Evolutionary conservation across 208 protist species (phyloP).

Genomic region (Porcisia hertigi): DNA sequence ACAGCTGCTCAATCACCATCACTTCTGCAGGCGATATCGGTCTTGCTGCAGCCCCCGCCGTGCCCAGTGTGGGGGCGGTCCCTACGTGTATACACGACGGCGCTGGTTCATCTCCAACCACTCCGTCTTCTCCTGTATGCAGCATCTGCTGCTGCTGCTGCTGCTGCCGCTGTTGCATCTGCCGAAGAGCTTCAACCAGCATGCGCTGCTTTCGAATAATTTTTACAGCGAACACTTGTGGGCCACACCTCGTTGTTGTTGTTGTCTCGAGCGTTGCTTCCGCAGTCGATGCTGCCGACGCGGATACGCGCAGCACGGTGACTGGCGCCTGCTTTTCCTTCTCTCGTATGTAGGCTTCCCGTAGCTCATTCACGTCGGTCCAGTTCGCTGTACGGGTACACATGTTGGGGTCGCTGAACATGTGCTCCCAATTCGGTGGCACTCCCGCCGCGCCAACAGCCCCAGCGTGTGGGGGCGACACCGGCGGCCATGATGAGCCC

Average conservation of each 20-base stretch:
- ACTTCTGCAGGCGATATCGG: conserved; percentile 17
- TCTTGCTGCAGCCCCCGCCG: background rate
- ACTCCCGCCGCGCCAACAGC: background rate
- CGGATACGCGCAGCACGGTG: conserved; percentile 10
- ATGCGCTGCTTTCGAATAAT: conserved; percentile 49
- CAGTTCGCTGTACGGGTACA: conserved; percentile 8
- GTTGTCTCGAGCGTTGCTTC: background rate
- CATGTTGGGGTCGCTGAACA: conserved; percentile 12
- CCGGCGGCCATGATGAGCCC: background rate
- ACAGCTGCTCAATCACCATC: conserved; percentile 31
- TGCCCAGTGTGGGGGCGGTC: background rate
- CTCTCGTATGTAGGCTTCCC: conserved; percentile 17
- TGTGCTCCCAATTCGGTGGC: conserved; percentile 1
- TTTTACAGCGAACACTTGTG: conserved; percentile 47
- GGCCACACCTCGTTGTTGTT: background rate
- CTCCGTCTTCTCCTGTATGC: background rate
- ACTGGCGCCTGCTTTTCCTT: conserved; percentile 11
- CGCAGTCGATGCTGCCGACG: background rate
- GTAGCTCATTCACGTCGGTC: conserved; percentile 12
- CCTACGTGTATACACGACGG: background rate
- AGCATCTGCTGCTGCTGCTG: conserved; percentile 16
- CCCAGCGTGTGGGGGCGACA: background rate
- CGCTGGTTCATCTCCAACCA: background rate
- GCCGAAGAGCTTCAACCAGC: conserved; percentile 31
- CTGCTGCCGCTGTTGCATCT: background rate